phyloP scores from a whole-genome alignment of 768 basidiomycete genomes.

The Tricholoma sp. region DNA sequence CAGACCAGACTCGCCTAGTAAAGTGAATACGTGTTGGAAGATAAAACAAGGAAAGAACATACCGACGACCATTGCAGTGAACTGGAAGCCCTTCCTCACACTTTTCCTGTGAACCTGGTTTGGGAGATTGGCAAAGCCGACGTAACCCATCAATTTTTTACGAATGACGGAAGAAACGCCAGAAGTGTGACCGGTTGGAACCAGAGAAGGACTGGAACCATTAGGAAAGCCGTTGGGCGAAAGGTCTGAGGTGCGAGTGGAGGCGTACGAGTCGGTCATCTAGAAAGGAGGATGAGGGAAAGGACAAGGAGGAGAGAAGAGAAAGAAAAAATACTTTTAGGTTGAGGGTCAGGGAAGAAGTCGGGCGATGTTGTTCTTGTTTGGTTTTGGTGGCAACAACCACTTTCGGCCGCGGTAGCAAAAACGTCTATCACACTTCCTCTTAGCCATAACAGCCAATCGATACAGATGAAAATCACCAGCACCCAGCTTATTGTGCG shows the following conservation, averaged over 20 bases:
- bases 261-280: conserved; percentile 77
- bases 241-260: conserved; percentile 60
- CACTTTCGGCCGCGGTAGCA: conserved; percentile 50
- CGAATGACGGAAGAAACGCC: conserved; percentile 51
- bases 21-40: conserved; percentile 14
- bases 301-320: conserved; percentile 22
- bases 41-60: conserved; percentile 13
- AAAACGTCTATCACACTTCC: conserved; percentile 25
- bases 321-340: conserved; percentile 42
- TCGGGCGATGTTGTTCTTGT: conserved; percentile 43
- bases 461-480: neutral
- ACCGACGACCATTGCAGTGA: conserved; percentile 99
- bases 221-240: conserved; percentile 56
- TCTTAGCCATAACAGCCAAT: conserved; percentile 5
- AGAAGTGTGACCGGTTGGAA: conserved; percentile 28
- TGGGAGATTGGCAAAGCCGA: conserved; percentile 95
- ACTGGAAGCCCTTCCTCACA: conserved; percentile 97
- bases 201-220: conserved; percentile 60
- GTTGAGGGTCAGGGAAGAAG: conserved; percentile 50
- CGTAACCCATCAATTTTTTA: conserved; percentile 94
- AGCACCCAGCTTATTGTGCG: conserved; percentile 22
- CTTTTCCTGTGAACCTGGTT: conserved; percentile 99
- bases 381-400: conserved; percentile 37
- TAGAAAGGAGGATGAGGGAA: conserved; percentile 26
- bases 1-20: conserved; percentile 89